Base-by-base conservation (phyloP, 192 early-diverging fungal species). In the Backusella tuberculispora region DNA sequence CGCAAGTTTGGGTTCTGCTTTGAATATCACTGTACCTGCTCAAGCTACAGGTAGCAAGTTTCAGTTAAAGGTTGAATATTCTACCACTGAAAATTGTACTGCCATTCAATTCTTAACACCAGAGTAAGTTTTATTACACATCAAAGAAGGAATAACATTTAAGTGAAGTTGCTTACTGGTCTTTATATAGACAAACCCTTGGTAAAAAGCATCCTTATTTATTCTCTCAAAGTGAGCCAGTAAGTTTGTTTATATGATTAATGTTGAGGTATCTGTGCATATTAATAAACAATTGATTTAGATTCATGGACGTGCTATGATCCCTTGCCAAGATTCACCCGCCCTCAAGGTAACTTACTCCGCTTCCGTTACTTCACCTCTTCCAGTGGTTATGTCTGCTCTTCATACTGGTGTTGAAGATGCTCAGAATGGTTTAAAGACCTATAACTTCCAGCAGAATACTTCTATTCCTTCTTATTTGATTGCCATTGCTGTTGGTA, bases 311-410 rank as follows among this genome's bases (percentile, higher is more conserved):
- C 92, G 98, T 60, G 92, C 92, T 53, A 77, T 99, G 70, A 76
- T 94, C 13, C 98, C 98, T 26, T 95, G 95, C 79, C 94, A 95
- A 86, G 96, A 96, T 77, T 87, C 92, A 42, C 95, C 95, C 38
- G 85, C 87, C 6, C 86, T 95, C 79, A 99, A 99, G 89, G 79
- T 95, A 41, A 94, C 93, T 60, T 94, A 98, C 80, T 88, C 87
- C n/a, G 96, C 97, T 17, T 83, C 86, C 40, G 87, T 99, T 48
- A 85, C 84, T 17, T 94, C 89, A 9, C 95, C 91, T 56, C 86
- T 97, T 63, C 91, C 89, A n/a, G 96, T 94, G 21, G 87, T 99
- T 69, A 98, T 99, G 97, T 93, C 91, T 69, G 98, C 96, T 26
- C 85, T 98, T 24, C 79, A 88, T 8, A 86, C 84, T 37, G 89